A percentile compares a stretch with the other conserved stretches of the same genome.
These are phyloP conservation scores for Tilletia setariae DNA, from an alignment of 1,284 basidiomycete species.

Conservation along the genomic window DNA sequence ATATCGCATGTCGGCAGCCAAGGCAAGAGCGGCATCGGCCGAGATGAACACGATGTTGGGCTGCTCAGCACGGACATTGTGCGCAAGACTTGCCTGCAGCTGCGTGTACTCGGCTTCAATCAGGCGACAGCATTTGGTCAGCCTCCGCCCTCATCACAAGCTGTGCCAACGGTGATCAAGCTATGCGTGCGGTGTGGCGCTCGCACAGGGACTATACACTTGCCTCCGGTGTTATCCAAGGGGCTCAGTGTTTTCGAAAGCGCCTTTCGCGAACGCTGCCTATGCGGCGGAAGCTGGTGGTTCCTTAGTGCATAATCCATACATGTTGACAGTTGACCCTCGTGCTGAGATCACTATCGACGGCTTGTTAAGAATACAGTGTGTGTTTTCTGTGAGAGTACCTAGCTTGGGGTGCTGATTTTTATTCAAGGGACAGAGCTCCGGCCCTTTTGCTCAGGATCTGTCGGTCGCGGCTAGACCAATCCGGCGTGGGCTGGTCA, in stretches of 20 bases:
- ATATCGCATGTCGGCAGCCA: background rate
- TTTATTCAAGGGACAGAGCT: too few relatives aligned
- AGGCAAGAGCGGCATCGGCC: background rate
- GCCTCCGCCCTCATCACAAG: background rate
- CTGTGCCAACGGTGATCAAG: slow-evolving; percentile 1
- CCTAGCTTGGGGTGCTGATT: too few relatives aligned
- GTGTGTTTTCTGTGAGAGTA: too few relatives aligned
- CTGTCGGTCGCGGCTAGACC: background rate
- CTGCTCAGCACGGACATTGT: background rate
- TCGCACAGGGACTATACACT: background rate
- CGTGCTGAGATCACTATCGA: too few relatives aligned
- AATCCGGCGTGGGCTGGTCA: background rate
- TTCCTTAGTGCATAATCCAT: background rate
- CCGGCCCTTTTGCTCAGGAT: too few relatives aligned
- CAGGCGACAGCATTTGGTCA: background rate
- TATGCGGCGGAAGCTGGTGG: slow-evolving; percentile 11
- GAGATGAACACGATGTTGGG: background rate
- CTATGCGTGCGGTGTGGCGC: slow-evolving; percentile 4
- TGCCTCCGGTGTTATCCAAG: background rate
- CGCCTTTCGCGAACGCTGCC: background rate
- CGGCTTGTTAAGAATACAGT: too few relatives aligned
- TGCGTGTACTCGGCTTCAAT: background rate
- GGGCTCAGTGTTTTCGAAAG: background rate
- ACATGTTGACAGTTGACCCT: too few relatives aligned
- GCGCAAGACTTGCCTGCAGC: background rate